Conservation (phyloP, 202 grass and related monocot genomes). For the Panicum virgatum region DNA sequence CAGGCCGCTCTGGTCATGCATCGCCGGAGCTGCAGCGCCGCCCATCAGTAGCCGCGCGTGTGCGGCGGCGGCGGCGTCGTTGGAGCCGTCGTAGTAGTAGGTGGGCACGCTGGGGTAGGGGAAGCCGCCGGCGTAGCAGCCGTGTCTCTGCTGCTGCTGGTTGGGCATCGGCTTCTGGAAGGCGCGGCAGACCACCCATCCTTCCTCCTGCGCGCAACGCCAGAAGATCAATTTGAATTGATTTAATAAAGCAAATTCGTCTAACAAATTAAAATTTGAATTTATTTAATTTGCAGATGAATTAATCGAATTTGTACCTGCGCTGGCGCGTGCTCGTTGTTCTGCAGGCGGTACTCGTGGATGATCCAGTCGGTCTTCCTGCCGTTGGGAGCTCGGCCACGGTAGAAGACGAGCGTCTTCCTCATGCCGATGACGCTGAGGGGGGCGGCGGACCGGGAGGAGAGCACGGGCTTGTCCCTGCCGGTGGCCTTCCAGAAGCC, state of each 20-base stretch:
- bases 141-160: conserved; percentile 59
- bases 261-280: too few relatives aligned
- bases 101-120: neutral
- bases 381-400: conserved; percentile 79
- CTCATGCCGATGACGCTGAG: conserved; percentile 71
- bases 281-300: too few relatives aligned
- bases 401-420: conserved; percentile 98
- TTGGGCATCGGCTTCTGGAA: conserved; percentile 77
- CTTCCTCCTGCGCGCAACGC: conserved; percentile 71
- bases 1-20: neutral
- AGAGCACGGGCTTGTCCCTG: conserved; percentile 81
- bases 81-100: conserved; percentile 19
- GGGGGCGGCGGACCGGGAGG: conserved; percentile 9
- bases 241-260: too few relatives aligned
- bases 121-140: conserved; percentile 3
- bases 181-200: conserved; percentile 93
- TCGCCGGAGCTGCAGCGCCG: neutral
- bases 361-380: conserved; percentile 94
- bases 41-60: too few relatives aligned
- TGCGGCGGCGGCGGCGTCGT: too few relatives aligned
- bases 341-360: conserved; percentile 84
- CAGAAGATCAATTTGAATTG: too few relatives aligned
- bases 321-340: conserved; percentile 50
- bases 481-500: conserved; percentile 99
- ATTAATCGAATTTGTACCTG: neutral